Base-by-base conservation (phyloP, 1,139 yeast genomes). In the Suhomyces maxii region DNA sequence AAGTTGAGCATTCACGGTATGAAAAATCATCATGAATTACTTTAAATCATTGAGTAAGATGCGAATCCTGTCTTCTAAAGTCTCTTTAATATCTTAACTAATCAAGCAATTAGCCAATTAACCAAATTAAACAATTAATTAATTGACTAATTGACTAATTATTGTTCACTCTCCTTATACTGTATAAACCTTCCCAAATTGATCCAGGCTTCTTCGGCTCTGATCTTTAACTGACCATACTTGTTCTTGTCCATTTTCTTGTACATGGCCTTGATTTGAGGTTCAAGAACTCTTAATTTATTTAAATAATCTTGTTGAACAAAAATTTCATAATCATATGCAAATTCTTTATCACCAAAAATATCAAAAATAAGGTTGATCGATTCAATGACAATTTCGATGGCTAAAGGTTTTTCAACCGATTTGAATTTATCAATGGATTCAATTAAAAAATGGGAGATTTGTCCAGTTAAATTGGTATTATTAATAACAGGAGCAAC, bases 111-210 rank as follows among this genome's bases (percentile, higher is more conserved):
- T 18, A 18, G 23, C 6, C 23, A 18, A 18, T 4, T 18, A 18
- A 4, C 4, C 4, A 2, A 2, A n/a, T 36, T 36, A 14, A 26
- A 9, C 28, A 36, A 36, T 25, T 13, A 14, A 8, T 31, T 31
- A 6, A 18, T 18, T 18, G 6, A 18, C 23, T 18, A 18, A 18
- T 18, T 18, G 6, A 18, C 6, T 18, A 18, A 25, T 34, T 10
- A 28, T 34, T 42, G 34, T 34, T 48, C 52, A 13, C 40, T 46
- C 35, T 41, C 44, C 37, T 93, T 93, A 67, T 93, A 93, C 47
- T 80, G 80, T 47, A 91, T 80, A 61, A 93, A 93, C 49, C 95
- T 75, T 8, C 77, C 82, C 56, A 91, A 68, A 56, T 88, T 90
- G 43, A 67, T 65, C 59, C 82, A 73, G 1, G 85, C 81, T 51